Base-by-base conservation (phyloP, 495 filamentous ascomycete species). In the Aspergillus coremiiformis region DNA sequence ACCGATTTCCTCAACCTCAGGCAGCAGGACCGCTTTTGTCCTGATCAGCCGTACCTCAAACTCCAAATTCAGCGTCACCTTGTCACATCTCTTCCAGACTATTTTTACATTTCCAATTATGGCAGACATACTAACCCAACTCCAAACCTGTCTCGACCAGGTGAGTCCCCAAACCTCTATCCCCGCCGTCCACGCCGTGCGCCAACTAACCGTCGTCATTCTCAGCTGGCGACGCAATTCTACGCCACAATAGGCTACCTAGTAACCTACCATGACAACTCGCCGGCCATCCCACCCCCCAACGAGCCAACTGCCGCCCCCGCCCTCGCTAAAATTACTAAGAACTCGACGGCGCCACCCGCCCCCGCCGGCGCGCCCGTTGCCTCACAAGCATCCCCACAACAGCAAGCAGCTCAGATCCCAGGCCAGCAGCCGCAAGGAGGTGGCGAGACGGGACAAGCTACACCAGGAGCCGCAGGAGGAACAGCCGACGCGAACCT, bases 71-170 rank as follows among this genome's bases (percentile, higher is more conserved):
- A 15, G 10, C 29, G 49, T 29, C 20, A 14, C 26, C 20, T 32
- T n/a, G 14, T 23, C 49, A 39, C 19, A 12, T 37, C 32, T 39
- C 15, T 6, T 39, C 17, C 15, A 17, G 15, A 17, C 3, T 19
- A 17, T 19, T 19, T 17, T 27, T 39, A 46, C 27, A 10, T 20
- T 39, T 44, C 30, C 32, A 60, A 72, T 43, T 49, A 96, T 96
- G 92, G 86, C 86, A 0, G 93, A 98, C 68, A 80, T 85, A 39
- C 80, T 98, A 33, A 96, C 93, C 4, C 91, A 96, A 65, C 79
- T 98, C 35, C 93, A 98, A 74, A 90, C 95, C 66, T 87, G 89
- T 65, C 84, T 95, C 50, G 92, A 97, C 65, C 84, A 95, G 74
- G 89, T 92, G 73, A 39, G 54, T 46, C 35, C 29, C 33, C 12